phyloP scores from a whole-genome alignment of 177 flowering plant species.

The Vitis hybrid region DNA sequence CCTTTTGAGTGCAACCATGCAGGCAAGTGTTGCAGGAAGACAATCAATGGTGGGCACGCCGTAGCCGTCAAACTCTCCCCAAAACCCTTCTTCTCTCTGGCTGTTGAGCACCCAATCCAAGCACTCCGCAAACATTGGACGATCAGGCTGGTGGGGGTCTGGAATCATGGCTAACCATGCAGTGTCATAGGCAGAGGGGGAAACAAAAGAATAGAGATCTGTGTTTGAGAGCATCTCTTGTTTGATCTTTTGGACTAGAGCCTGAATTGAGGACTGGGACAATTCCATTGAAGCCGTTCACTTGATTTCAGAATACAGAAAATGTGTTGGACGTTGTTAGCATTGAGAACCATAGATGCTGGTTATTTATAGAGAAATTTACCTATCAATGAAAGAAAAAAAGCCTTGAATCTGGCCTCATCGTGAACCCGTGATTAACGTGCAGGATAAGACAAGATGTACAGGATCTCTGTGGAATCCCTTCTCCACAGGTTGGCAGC shows the following conservation, averaged over 20 bases:
- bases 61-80: conserved; percentile 29
- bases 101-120: conserved; percentile 37
- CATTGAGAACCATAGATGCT: too few species aligned
- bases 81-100: conserved; percentile 34
- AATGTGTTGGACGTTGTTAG: too few species aligned
- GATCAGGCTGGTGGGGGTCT: background rate
- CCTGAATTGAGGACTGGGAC: background rate
- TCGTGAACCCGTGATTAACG: too few species aligned
- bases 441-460: too few species aligned
- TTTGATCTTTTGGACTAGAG: conserved; percentile 14
- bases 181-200: conserved; percentile 50
- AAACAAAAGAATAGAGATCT: conserved; percentile 16
- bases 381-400: too few species aligned
- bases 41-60: conserved; percentile 31
- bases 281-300: background rate
- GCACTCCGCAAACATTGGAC: conserved; percentile 33
- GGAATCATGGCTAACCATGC: conserved; percentile 57
- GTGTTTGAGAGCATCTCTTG: conserved; percentile 15
- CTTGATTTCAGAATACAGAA: too few species aligned
- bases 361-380: too few species aligned
- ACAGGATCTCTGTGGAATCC: too few species aligned
- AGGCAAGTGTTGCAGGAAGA: conserved; percentile 41
- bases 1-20: conserved; percentile 33
- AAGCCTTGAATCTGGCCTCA: too few species aligned
- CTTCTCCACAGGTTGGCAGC: too few species aligned